Base-by-base conservation (phyloP, 2,329 filamentous ascomycete species). In the Sarocladium brachiariae region DNA sequence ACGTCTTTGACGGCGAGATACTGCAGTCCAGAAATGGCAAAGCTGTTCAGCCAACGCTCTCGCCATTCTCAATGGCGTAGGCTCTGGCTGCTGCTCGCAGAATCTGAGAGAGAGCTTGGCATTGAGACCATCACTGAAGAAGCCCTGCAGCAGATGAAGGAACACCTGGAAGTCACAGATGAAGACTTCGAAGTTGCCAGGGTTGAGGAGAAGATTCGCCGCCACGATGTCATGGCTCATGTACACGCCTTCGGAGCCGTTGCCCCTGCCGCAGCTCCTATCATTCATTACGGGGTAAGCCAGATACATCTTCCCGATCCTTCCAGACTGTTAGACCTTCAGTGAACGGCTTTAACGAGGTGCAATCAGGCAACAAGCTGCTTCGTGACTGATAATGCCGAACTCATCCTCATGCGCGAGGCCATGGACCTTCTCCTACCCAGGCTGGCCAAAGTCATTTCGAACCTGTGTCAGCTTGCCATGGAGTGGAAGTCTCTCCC, bases 11-110 rank as follows among this genome's bases (percentile, higher is more conserved):
- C 79, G 57, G 77, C 76, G 58, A 80, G 89, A 59, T 93, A 93
- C 73, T 83, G 83, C 69, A 86, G 78, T 59, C 64, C 67, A 55
- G 86, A 87, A 69, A 91, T 93, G 86, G 78, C 84, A 60, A 76
- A 78, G 56, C 80, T 96, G 54, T 96, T 96, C 75, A 85, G 83
- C 58, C 81, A 84, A 53, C 81, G 89, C 38, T 84, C 81, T 50
- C 78, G 89, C 25, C 82, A 84, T 66, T 84, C 81, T 37, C 89
- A 83, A 51, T 95, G 89, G 89, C 82, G 90, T 56, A 78, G 87
- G 65, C 80, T 96, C 16, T 96, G 91, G 91, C 73, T 92, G 39
- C 83, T 78, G 70, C 84, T 96, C 10, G 90, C 90, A 21, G 85
- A 95, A 73, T 76, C 79, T 9, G 86, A 96, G 73, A 84, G 83